Percentiles rank a stretch among this genome's conserved stretches.
Conservation (phyloP, 352 stramenopile genomes). For the Hyaloperonospora brassicae region DNA sequence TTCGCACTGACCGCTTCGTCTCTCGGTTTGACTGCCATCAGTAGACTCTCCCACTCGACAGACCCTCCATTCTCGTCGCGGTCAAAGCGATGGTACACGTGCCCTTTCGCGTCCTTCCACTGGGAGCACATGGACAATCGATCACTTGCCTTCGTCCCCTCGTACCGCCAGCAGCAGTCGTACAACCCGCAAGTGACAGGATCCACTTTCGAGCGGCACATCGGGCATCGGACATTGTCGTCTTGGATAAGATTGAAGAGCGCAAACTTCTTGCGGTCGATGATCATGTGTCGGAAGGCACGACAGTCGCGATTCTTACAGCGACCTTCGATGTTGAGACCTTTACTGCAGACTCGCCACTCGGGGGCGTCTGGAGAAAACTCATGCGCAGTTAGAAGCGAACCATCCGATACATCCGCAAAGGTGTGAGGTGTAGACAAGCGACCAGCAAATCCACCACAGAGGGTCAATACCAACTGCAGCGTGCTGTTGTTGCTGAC, state of each 20-base stretch:
- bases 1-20: background rate
- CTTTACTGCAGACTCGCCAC: conserved; percentile 12
- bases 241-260: conserved; percentile 22
- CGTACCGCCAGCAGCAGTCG: conserved; percentile 29
- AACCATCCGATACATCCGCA: conserved; percentile 22
- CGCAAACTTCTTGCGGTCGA: conserved; percentile 9
- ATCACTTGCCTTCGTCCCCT: conserved; percentile 12
- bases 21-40: conserved; percentile 11
- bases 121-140: conserved; percentile 9
- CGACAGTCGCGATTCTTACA: conserved; percentile 11
- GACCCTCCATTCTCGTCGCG: background rate
- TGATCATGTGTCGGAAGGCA: conserved; percentile 18
- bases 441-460: background rate
- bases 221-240: conserved; percentile 10
- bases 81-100: conserved; percentile 19
- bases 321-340: conserved; percentile 27
- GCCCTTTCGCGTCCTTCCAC: conserved; percentile 15
- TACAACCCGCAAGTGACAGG: conserved; percentile 30
- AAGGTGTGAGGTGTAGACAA: conserved; percentile 5
- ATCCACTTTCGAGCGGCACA: conserved; percentile 9
- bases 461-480: background rate
- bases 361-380: conserved; percentile 8
- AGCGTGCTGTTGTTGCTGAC: background rate
- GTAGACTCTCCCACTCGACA: conserved; percentile 15
- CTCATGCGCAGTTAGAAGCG: conserved; percentile 5